Evolutionary conservation across 169 alveolate genomes (phyloP), one percentile per base, ranked within the genome.

Genomic region (Cryptosporidium meleagridis): DNA sequence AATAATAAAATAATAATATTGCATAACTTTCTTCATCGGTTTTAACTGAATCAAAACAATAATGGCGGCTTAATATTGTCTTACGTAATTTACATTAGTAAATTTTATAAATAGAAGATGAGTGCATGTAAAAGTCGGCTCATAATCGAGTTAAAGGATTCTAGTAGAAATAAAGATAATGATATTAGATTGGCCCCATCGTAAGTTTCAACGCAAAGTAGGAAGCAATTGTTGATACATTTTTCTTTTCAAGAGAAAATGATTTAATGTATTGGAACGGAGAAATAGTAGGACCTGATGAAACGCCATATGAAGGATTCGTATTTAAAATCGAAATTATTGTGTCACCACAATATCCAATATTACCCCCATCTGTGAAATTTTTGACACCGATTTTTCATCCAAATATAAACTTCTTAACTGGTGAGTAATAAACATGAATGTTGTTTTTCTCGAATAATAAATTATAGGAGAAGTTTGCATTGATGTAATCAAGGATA

Each of bases 361-460:
- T 97, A 14, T 89, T 94, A 48, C 99, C 99, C 14, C 99, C 99
- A 4, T 86, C 94, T 85, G 97, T 97, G 33, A 92, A 94, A 58
- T 97, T 98, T 87, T 67, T 94, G 21, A 98, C 99, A 37, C 96
- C 96, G 86, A 96, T 97, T 39, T 98, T 97, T 91, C 99, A 98
- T 94, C 99, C 99, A 10, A 98, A 98, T 93, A 96, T 98, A 8
- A 97, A 97, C 92, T 97, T 97, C 92, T 92, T 92, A 75, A 96
- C 98, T 35, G 99, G 98, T 95, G 70, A 21, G 93, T 33, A 12
- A 59, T 31, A 45, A 21, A 29, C 26, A 39, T 10, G 1, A 58
- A 23, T 37, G 9, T 12, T 48, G 37, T 35, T 1, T 92, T 41
- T 84, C 80, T 33, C 71, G 41, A 91, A 70, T 45, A 53, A 48